Evolutionary conservation across 2,329 filamentous ascomycete species (phyloP), one percentile per base, ranked within the genome.

Genomic region (Pyrenochaeta sp.): DNA sequence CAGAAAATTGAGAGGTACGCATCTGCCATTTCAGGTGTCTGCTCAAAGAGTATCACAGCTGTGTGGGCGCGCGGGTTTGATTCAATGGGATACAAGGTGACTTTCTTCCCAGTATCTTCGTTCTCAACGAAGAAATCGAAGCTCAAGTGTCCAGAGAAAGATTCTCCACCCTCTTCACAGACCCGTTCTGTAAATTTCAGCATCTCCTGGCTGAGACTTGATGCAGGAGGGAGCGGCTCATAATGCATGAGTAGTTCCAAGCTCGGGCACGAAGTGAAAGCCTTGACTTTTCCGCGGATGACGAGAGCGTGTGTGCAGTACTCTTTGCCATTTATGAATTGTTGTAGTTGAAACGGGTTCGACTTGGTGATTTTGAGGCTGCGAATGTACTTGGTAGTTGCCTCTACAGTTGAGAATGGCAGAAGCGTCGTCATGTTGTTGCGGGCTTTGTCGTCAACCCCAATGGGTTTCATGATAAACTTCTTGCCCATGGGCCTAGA

Each of bases 251-350:
- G 76, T 3, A 88, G 76, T 58, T 85, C 85, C 0, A 80, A 78
- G 0, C 85, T 87, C 2, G 84, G 84, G 65, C 89, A 91, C 0
- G 88, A 85, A 6, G 86, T 83, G 60, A 92, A 91, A 0, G 83
- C 84, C 44, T 83, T 83, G 14, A 93, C 82, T 30, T 82, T 73
- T 1, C 89, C 89, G 0, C 79, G 75, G n/a, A 92, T 79, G 3
- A 92, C 76, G 2, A 92, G 78, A 0, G 88, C 77, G 61, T 92
- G 89, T 0, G 90, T 91, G 72, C 87, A 90, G 68, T 87, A 92
- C 69, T 92, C 89, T 0, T 80, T 78, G 0, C 85, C 83, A 2
- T 54, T 45, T 56, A 90, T 84, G 69, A 83, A 90, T 67, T 91
- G 85, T 67, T 93, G 89, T 20, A 92, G 69, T 54, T 91, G 80